Base-by-base conservation (phyloP, 1,284 basidiomycete genomes). In the Polyporus tsugae region DNA sequence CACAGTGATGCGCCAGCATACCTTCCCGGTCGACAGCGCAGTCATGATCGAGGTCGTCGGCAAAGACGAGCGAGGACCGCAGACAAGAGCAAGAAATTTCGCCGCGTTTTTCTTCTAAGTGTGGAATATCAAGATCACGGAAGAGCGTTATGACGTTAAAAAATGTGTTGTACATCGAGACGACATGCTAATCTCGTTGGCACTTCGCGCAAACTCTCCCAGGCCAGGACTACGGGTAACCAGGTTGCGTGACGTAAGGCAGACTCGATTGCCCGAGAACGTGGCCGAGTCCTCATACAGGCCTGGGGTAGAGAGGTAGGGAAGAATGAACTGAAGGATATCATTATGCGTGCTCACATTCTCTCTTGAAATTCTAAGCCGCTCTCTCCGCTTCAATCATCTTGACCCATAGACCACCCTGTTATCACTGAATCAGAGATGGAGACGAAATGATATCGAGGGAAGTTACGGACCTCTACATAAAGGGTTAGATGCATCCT, bases 371-470 rank as follows among this genome's bases (percentile, higher is more conserved):
- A 52, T 25, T 52, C 22, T 67, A 29, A 66, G 57, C 64, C 38
- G 65, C 63, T 58, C 53, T 57, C 59, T 64, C 69, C 19, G 72
- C 75, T 60, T 78, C 75, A 9, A 64, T 60, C 75, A 78, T 75
- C 60, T 73, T 74, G 25, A 78, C 70, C 76, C 76, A 78, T 62
- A 78, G 42, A 0, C 76, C 76, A 29, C 76, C 76, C 76, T 78
- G 49, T 25, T 35, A 33, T 22, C 36, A 22, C 58, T 5, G 19
- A 25, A 22, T 42, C 25, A 63, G 58, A 41, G 22, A 36, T 11
- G 6, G 13, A 38, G 15, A 53, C 22, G 25, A 17, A 33, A 10
- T 17, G 6, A 17, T 25, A 52, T 52, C 4, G 38, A 11, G 15
- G 22, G 35, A 13, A 39, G 22, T 29, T 29, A 80, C 35, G 39